Percentiles rank a stretch among this genome's conserved stretches.
phyloP scores from a whole-genome alignment of 257 asterid genomes.

The Nicotiana noctiflora region DNA sequence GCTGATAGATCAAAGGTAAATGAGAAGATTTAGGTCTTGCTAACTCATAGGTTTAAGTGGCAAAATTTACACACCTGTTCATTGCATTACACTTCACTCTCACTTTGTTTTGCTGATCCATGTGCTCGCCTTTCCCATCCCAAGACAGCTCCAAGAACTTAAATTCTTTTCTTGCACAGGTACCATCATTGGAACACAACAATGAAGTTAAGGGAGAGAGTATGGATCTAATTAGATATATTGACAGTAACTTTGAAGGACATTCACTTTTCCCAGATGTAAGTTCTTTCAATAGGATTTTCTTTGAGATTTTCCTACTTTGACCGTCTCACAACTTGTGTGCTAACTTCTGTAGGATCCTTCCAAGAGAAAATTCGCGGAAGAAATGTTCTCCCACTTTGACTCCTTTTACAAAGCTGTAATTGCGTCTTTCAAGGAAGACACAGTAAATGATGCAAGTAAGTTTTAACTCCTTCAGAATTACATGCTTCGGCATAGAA shows the following conservation, averaged over 20 bases:
- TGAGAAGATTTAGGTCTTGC: no score
- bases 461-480: background rate
- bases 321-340: background rate
- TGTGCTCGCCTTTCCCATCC: background rate
- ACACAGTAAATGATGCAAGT: constrained; percentile 44
- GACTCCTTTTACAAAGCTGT: constrained; percentile 47
- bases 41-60: no score
- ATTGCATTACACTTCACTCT: background rate
- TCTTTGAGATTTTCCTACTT: background rate
- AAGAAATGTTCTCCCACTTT: constrained; percentile 46
- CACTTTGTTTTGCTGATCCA: background rate
- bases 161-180: constrained; percentile 27
- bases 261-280: constrained; percentile 76
- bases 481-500: background rate
- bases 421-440: constrained; percentile 46
- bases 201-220: constrained; percentile 82
- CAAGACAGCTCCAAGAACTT: background rate
- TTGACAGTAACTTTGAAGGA: constrained; percentile 70
- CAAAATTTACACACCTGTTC: background rate
- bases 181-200: constrained; percentile 74
- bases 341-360: constrained; percentile 42
- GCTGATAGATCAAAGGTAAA: no score
- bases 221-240: constrained; percentile 71
- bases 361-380: constrained; percentile 44
- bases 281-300: constrained; percentile 22